Evolutionary conservation across 1,284 basidiomycete genomes (phyloP).

Genomic region (Fereydounia khargensis): DNA sequence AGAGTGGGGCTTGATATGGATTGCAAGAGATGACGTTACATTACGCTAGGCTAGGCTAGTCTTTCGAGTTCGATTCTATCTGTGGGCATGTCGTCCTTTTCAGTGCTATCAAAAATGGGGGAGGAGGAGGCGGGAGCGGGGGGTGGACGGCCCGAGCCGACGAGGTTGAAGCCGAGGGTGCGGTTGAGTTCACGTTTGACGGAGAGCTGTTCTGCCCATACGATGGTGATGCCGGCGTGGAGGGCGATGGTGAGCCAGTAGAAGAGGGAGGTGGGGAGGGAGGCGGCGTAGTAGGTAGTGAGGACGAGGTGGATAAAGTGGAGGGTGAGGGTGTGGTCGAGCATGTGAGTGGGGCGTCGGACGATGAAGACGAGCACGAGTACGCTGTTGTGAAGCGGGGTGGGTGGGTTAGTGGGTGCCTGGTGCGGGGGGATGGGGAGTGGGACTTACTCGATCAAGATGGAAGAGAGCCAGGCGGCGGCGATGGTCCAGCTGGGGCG

Average conservation of each 20-base stretch:
- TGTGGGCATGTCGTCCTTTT: too few species aligned
- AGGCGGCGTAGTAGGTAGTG: conserved; percentile 84
- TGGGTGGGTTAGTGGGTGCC: not conserved
- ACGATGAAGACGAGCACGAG: conserved; percentile 82
- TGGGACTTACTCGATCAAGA: not conserved
- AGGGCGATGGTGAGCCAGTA: conserved; percentile 64
- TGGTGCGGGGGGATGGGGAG: not conserved
- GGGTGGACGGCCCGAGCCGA: conserved; percentile 44
- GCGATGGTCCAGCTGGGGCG: not conserved
- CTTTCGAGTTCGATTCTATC: too few species aligned
- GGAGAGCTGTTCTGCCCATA: conserved; percentile 81
- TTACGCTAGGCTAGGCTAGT: too few species aligned
- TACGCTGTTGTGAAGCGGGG: conserved; percentile 59
- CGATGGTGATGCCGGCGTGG: conserved; percentile 73
- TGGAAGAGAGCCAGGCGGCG: not conserved
- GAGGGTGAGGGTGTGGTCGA: conserved; percentile 89
- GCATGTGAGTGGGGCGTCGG: conserved; percentile 83
- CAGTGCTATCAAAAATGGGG: not conserved
- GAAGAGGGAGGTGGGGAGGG: conserved; percentile 69
- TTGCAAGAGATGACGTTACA: too few species aligned
- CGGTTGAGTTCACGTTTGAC: conserved; percentile 80
- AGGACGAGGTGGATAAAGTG: conserved; percentile 84
- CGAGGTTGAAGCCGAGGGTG: conserved; percentile 12
- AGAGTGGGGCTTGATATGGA: too few species aligned
- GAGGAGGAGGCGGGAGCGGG: not conserved